phyloP scores from a whole-genome alignment of 2,329 filamentous ascomycete species.

The Diplocarpon mali region DNA sequence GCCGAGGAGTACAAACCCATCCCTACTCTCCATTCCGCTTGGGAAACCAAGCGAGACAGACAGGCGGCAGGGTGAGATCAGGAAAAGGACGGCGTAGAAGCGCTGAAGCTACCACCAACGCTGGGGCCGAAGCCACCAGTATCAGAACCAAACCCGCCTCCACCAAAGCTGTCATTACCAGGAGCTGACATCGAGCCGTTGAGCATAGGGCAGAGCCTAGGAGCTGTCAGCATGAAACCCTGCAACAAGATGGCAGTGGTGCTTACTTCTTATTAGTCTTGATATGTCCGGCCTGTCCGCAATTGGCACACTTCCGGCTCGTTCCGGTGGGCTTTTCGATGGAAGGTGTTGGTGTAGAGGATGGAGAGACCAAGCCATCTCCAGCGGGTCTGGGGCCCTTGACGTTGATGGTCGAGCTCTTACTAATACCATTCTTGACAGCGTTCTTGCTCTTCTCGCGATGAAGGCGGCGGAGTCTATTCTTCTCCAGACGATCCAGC shows the following conservation, averaged over 20 bases:
- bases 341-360: constrained; percentile 34
- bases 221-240: constrained; percentile 15
- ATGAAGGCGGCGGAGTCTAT: constrained; percentile 81
- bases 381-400: neutral
- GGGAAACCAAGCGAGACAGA: too few relatives aligned
- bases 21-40: too few relatives aligned
- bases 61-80: too few relatives aligned
- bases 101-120: neutral
- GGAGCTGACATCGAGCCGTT: constrained; percentile 63
- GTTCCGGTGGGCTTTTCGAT: constrained; percentile 50
- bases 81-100: neutral
- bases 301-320: constrained; percentile 92
- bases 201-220: constrained; percentile 71
- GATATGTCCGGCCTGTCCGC: constrained; percentile 92
- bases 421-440: constrained; percentile 3
- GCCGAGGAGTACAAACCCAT: too few relatives aligned
- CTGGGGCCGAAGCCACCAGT: neutral
- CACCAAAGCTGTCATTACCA: constrained; percentile 46
- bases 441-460: constrained; percentile 51
- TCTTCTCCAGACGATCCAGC: constrained; percentile 74
- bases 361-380: constrained; percentile 30
- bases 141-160: neutral
- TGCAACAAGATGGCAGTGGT: neutral
- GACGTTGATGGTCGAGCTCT: neutral
- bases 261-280: constrained; percentile 95